Evolutionary conservation across 2,329 filamentous ascomycete species (phyloP).

Genomic region (Calonectria henricotiae): DNA sequence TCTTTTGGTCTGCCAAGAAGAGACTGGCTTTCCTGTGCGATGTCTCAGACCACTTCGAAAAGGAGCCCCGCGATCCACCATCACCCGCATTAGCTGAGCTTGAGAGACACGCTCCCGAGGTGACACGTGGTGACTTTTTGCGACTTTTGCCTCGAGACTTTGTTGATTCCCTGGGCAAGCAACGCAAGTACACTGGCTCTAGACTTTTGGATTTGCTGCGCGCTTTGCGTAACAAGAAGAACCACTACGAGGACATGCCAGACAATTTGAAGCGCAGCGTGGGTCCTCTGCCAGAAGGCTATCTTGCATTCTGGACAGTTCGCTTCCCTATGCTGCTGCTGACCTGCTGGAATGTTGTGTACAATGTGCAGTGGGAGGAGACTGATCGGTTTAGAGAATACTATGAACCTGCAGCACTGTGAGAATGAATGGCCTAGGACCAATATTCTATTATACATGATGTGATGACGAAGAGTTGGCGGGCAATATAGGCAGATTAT

Average conservation of each 20-base stretch:
- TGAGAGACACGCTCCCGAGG: conserved; percentile 68
- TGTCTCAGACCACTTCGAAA: conserved; percentile 96
- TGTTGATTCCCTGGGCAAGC: conserved; percentile 91
- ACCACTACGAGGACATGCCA: conserved; percentile 98
- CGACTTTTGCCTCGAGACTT: conserved; percentile 84
- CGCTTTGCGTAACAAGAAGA: conserved; percentile 94
- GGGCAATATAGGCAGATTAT: background rate
- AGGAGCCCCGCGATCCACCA: conserved; percentile 88
- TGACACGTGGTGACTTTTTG: conserved; percentile 83
- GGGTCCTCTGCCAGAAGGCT: conserved; percentile 83
- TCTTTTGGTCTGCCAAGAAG: conserved; percentile 95
- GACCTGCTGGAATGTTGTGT: conserved; percentile 83
- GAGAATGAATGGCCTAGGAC: conserved; percentile 5
- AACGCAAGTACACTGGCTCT: conserved; percentile 92
- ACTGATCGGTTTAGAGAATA: conserved; percentile 82
- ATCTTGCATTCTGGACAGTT: conserved; percentile 86
- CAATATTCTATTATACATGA: background rate
- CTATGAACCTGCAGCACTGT: conserved; percentile 69
- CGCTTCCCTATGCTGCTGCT: conserved; percentile 86
- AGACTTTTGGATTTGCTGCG: conserved; percentile 89
- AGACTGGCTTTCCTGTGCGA: conserved; percentile 94
- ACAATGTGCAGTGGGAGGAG: conserved; percentile 75
- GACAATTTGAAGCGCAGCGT: conserved; percentile 81
- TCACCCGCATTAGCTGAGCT: conserved; percentile 77
- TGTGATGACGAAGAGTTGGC: background rate